Base-by-base conservation (phyloP, 768 basidiomycete species). In the Leccinum arenicola region DNA sequence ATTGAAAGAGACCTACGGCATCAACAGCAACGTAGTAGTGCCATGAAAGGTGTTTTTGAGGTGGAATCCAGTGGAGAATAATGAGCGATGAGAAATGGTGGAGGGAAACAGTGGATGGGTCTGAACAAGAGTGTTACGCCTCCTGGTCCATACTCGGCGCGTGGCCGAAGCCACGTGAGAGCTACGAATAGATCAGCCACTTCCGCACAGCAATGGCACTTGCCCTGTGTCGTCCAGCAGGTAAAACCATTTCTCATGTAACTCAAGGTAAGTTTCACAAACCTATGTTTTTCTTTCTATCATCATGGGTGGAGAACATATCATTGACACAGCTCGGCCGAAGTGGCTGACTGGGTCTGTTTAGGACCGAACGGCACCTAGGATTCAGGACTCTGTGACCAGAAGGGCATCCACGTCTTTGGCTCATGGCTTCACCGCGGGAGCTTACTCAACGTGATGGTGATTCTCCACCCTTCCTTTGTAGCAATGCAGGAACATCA, bases 71-170 rank as follows among this genome's bases (percentile, higher is more conserved):
- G 59, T 43, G 38, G 40, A 45, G 55, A 61, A 60, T 61, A 62
- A 54, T 52, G 68, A 58, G 56, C 62, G 68, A 73, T 71, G 70
- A 68, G 66, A 67, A 67, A 62, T 47, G 55, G 64, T 40, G 60
- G 70, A 69, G 64, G 64, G 70, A 63, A 65, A 63, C 45, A 54
- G 66, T 73, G 70, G 61, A 71, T 67, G 70, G 57, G 57, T 45
- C 67, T 63, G 71, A 63, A 72, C 70, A 71, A 73, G 70, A 68
- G 66, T 70, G 68, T 66, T 70, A 66, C 62, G 64, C 68, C 70
- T 64, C 58, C 66, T 70, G 62, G 61, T 56, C 68, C 63, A 61
- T 70, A 62, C 71, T 63, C 65, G 61, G 69, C 61, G 69, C 70
- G 63, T 71, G 70, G 70, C 65, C 61, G 43, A 54, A 31, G 57